phyloP scores from a whole-genome alignment of 2,329 filamentous ascomycete genomes.

The Colletotrichum endophyticum region DNA sequence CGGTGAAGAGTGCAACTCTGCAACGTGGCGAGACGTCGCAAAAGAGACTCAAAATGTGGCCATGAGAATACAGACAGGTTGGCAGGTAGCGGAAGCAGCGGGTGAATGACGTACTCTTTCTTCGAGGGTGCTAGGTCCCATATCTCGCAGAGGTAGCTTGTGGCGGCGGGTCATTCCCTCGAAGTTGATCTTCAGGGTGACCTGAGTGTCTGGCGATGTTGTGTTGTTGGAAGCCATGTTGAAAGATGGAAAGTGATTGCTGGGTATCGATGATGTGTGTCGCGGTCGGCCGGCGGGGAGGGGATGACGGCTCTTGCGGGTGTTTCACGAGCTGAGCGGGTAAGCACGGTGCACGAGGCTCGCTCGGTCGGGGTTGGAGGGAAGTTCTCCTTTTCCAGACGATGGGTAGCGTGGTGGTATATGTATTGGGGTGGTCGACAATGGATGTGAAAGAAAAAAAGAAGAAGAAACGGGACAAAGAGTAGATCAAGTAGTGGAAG shows the following conservation, averaged over 20 bases:
- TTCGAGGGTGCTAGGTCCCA: slow-evolving; percentile 76
- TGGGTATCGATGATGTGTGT: slow-evolving; percentile 1
- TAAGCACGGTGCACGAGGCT: slow-evolving; percentile 17
- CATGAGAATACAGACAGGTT: background rate
- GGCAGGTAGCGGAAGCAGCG: background rate
- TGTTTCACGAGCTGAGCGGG: slow-evolving; percentile 19
- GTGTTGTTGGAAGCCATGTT: slow-evolving; percentile 15
- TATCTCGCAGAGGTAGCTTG: slow-evolving; percentile 88
- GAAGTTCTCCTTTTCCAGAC: background rate
- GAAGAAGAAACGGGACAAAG: background rate
- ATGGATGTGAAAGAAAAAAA: slow-evolving; percentile 14
- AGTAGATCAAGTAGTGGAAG: background rate
- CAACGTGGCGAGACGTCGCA: background rate
- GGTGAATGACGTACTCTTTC: slow-evolving; percentile 72
- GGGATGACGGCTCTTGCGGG: slow-evolving; percentile 15
- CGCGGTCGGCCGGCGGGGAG: slow-evolving; percentile 17
- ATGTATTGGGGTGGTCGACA: slow-evolving; percentile 49
- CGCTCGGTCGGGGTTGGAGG: slow-evolving; percentile 9
- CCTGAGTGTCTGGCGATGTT: slow-evolving; percentile 18
- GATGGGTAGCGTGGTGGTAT: background rate
- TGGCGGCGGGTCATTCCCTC: slow-evolving; percentile 80
- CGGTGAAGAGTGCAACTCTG: background rate
- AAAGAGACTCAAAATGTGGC: background rate
- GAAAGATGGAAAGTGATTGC: background rate
- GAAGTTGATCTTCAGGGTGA: slow-evolving; percentile 85